phyloP scores from a whole-genome alignment of 495 filamentous ascomycete species.

The Terfezia claveryi region DNA sequence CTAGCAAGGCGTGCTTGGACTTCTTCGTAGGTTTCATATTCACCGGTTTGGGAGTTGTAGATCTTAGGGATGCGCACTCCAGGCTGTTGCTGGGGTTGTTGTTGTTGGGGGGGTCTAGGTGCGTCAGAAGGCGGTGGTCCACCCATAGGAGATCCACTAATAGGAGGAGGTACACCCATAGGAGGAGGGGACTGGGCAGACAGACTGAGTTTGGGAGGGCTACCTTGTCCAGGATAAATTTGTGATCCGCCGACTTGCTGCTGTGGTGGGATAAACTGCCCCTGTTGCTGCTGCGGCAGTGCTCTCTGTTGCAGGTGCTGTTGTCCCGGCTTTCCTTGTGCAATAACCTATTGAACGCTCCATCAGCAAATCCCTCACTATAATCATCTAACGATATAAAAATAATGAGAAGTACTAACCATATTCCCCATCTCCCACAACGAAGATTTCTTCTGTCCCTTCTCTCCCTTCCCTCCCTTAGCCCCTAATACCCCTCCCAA shows the following conservation, averaged over 20 bases:
- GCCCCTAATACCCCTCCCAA: not conserved
- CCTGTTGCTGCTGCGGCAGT: no score
- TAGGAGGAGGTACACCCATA: not conserved
- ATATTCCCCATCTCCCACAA: not conserved
- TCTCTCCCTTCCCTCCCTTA: not conserved
- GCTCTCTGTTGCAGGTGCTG: no score
- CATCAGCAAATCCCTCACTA: no score
- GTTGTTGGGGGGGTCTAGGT: not conserved
- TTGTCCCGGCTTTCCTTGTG: no score
- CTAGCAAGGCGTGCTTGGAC: not conserved
- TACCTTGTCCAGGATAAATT: no score
- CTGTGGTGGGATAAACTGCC: no score
- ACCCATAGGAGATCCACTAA: not conserved
- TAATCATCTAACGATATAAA: no score
- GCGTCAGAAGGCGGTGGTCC: not conserved
- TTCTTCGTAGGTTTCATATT: not conserved
- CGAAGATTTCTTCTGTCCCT: not conserved
- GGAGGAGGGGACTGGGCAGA: no score
- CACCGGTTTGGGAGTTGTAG: not conserved
- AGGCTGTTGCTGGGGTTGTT: not conserved
- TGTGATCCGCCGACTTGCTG: no score
- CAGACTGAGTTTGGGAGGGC: no score
- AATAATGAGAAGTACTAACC: not conserved
- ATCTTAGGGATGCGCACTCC: not conserved
- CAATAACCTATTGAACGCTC: no score